Conservation (phyloP, 805 yeast species). For the Schizosaccharomyces lindneri region DNA sequence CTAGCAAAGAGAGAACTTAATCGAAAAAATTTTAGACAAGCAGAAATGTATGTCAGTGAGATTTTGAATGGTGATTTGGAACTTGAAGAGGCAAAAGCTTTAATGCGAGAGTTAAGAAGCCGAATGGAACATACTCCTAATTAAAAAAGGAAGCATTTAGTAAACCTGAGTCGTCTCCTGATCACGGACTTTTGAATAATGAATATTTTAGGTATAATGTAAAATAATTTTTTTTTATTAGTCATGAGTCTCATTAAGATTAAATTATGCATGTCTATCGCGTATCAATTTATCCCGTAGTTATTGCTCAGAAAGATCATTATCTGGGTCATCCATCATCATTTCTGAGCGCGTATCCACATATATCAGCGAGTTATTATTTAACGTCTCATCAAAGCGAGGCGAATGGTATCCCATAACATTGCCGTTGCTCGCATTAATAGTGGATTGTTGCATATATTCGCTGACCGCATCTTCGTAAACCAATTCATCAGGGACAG, state of each 20-base stretch:
- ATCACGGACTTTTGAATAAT: no score
- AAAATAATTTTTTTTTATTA: not conserved
- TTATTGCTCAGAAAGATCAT: not conserved
- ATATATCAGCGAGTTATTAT: not conserved
- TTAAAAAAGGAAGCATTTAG: not conserved
- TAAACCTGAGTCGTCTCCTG: no score
- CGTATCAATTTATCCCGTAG: not conserved
- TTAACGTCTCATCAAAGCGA: not conserved
- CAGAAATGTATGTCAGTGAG: not conserved
- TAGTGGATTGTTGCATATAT: not conserved
- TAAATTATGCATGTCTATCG: no score
- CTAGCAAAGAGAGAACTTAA: conserved; percentile 1
- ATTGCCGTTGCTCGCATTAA: not conserved
- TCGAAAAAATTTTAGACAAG: not conserved
- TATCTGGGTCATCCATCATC: not conserved
- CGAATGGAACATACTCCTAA: not conserved
- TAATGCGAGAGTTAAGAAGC: not conserved
- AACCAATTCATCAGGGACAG: not conserved
- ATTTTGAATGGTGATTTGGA: not conserved
- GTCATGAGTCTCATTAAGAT: not conserved
- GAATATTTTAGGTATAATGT: not conserved
- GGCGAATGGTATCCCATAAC: not conserved
- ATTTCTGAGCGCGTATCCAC: not conserved
- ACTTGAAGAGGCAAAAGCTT: conserved; percentile 2
- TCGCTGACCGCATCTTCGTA: not conserved